phyloP scores from a whole-genome alignment of 2,329 filamentous ascomycete genomes.

The Alternaria sp. region DNA sequence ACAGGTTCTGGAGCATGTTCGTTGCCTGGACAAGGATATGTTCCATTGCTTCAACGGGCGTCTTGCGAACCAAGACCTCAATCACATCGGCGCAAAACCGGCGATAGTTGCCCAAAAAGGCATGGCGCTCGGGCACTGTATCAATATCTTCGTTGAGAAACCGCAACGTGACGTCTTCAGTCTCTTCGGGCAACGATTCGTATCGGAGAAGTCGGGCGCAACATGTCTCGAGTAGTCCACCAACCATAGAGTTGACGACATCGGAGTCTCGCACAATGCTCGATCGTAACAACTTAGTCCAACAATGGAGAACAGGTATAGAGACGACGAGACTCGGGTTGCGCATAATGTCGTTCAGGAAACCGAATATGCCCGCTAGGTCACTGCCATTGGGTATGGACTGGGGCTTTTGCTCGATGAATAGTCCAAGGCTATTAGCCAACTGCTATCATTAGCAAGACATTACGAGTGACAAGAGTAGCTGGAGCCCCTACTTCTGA shows the following conservation, averaged over 20 bases:
- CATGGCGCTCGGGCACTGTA: conserved; percentile 90
- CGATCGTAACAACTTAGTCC: conserved; percentile 82
- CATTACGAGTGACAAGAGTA: conserved; percentile 10
- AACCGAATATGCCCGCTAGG: conserved; percentile 76
- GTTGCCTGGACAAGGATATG: conserved; percentile 87
- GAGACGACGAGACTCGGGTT: conserved; percentile 91
- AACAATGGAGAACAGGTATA: conserved; percentile 88
- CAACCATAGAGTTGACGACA: conserved; percentile 69
- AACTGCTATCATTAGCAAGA: conserved; percentile 63
- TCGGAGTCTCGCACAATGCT: conserved; percentile 72
- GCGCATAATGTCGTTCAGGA: conserved; percentile 80
- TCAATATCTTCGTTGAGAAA: conserved; percentile 95
- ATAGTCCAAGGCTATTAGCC: conserved; percentile 83
- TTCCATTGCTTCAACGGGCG: conserved; percentile 82
- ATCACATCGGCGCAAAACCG: conserved; percentile 89
- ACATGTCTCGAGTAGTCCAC: conserved; percentile 80
- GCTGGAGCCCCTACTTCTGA: conserved; percentile 72
- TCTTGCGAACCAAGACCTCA: conserved; percentile 82
- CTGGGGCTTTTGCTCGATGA: conserved; percentile 79
- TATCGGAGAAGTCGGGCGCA: conserved; percentile 86
- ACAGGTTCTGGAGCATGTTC: conserved; percentile 75
- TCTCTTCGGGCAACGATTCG: conserved; percentile 83
- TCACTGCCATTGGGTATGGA: conserved; percentile 72
- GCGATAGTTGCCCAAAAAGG: conserved; percentile 94
- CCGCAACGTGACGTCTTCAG: conserved; percentile 77